phyloP scores from a whole-genome alignment of 1,284 basidiomycete genomes.

The Ganoderma lingzhi region DNA sequence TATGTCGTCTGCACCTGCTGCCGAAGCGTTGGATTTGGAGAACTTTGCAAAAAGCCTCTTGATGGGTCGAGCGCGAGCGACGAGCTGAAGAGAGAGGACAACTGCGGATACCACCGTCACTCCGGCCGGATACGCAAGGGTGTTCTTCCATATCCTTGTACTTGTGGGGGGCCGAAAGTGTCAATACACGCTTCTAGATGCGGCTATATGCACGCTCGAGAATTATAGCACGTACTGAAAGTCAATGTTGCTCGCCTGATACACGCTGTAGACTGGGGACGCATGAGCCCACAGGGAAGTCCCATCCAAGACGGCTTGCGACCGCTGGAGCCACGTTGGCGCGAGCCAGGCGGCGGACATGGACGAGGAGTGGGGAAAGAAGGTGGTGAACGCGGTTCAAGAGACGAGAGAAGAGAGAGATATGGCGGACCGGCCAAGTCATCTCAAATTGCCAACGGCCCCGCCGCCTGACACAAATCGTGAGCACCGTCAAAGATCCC shows the following conservation, averaged over 20 bases:
- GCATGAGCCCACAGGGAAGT: slow-evolving; percentile 12
- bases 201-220: neutral
- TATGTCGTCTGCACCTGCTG: slow-evolving; percentile 17
- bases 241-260: slow-evolving; percentile 7
- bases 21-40: slow-evolving; percentile 9
- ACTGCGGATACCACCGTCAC: slow-evolving; percentile 20
- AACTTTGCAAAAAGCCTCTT: slow-evolving; percentile 19
- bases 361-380: slow-evolving; percentile 6
- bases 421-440: slow-evolving; percentile 20
- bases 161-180: neutral
- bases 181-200: neutral
- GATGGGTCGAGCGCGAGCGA: slow-evolving; percentile 18
- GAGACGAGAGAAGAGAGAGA: slow-evolving; percentile 5
- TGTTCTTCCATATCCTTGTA: slow-evolving; percentile 26
- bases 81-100: slow-evolving; percentile 26
- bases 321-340: slow-evolving; percentile 22
- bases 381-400: neutral
- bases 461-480: neutral
- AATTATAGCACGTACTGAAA: slow-evolving; percentile 19
- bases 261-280: slow-evolving; percentile 10
- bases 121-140: slow-evolving; percentile 22
- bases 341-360: slow-evolving; percentile 30
- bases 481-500: neutral
- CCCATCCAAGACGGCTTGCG: slow-evolving; percentile 24
- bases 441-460: slow-evolving; percentile 4